Percentiles rank a stretch among this genome's conserved stretches.
Conservation (phyloP, 2,329 filamentous ascomycete species). For the Diaporthe aspalathi region DNA sequence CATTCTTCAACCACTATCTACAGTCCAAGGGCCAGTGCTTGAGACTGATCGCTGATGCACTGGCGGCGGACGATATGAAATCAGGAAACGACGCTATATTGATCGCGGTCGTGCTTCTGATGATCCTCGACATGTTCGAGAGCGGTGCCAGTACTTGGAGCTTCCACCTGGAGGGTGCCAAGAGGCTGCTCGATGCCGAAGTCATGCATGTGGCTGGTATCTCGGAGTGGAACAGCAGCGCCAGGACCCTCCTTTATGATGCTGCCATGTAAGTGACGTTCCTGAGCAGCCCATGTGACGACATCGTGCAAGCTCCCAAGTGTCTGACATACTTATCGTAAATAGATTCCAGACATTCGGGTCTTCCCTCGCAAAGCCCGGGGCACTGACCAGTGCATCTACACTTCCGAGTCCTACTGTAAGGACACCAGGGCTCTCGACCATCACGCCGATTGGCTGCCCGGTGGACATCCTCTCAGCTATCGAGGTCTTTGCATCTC, state of each 20-base stretch:
- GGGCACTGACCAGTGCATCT: neutral
- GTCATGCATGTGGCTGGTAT: neutral
- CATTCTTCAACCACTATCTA: neutral
- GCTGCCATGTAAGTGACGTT: neutral
- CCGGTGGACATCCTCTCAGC: neutral
- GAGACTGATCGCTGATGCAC: neutral
- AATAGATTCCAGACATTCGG: conserved; percentile 9
- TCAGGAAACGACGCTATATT: neutral
- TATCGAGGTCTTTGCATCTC: conserved; percentile 11
- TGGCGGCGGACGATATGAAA: neutral
- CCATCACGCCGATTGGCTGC: neutral
- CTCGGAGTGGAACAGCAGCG: neutral
- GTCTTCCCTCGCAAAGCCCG: conserved; percentile 1
- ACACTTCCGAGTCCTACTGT: neutral
- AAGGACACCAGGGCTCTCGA: neutral
- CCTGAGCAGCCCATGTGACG: too few relatives aligned
- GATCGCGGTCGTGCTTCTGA: neutral
- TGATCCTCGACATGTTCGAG: neutral
- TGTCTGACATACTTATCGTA: neutral
- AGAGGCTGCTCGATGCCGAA: neutral
- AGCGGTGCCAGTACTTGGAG: neutral
- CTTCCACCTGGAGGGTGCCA: neutral
- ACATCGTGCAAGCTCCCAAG: neutral
- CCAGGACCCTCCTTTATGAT: neutral
- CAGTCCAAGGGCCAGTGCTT: conserved; percentile 8